Base-by-base conservation (phyloP, 1,284 basidiomycete species). In the Polyporus tsugae region DNA sequence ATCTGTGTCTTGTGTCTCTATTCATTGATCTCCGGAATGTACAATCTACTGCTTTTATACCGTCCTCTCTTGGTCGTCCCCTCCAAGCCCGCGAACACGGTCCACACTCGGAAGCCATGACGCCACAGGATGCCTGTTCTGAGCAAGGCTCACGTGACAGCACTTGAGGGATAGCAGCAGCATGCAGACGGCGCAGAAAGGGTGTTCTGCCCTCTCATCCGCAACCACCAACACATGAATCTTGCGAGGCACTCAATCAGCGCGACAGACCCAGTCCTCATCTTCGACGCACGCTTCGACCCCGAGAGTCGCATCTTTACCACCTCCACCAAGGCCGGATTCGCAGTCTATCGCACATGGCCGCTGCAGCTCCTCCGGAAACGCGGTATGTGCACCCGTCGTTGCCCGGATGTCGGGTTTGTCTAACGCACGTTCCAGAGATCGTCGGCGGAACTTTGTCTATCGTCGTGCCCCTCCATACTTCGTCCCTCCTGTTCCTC, bases 201-300 rank as follows among this genome's bases (percentile, higher is more conserved):
- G 63, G 57, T 61, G 62, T 55, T 62, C 64, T 4, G 58, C 55
- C 57, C 65, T 71, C 71, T 73, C 60, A 60, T 62, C 71, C 67
- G 65, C 69, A 70, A 75, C 71, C 70, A 70, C 69, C 70, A 70
- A 64, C 74, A 69, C 80, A 97, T 97, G 95, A 95, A 97, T 86
- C 87, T 97, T 76, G 94, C 91, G 70, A 89, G 95, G 73, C 93
- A 95, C 79, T 90, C 91, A 42, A 95, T 97, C 80, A 91, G 91
- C 72, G 86, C 95, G 44, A 92, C 93, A 64, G 86, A 84, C 63
- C 92, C 93, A 9, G 86, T 94, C 64, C 89, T 91, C 74, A 89
- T 96, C 75, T 86, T 91, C 71, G 90, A 94, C 79, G 89, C 92
- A 69, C 86, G 87, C 68, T 94, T 96, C 78, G 92, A 95, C 74